Percentiles rank a stretch among this genome's conserved stretches.
Evolutionary conservation across 148 eudicot species (phyloP).

Genomic region (Rhododendron williamsianum): DNA sequence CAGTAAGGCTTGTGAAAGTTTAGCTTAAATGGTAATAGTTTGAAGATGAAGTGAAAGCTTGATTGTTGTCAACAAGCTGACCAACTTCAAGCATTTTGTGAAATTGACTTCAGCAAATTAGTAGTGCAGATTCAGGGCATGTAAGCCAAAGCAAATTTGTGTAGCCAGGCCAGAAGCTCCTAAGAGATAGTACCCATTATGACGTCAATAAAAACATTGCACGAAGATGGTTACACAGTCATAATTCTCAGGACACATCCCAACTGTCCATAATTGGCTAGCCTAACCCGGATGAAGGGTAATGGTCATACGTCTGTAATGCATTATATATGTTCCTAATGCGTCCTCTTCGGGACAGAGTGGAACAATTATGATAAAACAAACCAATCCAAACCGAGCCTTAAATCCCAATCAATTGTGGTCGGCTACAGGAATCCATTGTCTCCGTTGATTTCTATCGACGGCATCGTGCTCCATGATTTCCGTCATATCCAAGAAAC

Average conservation of each 20-base stretch:
- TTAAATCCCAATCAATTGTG: background rate
- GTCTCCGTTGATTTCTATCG: background rate
- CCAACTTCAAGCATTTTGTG: background rate
- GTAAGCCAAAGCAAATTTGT: background rate
- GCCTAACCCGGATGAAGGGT: background rate
- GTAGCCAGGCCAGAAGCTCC: background rate
- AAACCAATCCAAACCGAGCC: background rate
- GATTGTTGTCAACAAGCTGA: background rate
- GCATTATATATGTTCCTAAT: background rate
- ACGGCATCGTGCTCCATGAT: background rate
- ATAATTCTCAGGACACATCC: background rate
- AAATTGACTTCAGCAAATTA: background rate
- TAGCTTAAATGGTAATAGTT: background rate
- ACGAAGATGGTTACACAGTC: background rate
- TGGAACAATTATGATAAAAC: background rate
- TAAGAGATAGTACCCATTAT: background rate
- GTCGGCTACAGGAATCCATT: background rate
- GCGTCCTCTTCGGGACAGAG: background rate
- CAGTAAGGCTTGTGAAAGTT: background rate
- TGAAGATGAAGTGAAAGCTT: background rate
- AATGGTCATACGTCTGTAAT: background rate
- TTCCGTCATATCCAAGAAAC: background rate
- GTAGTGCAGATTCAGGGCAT: background rate
- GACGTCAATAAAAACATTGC: background rate
- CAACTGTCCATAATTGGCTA: background rate